Evolutionary conservation across 768 basidiomycete genomes (phyloP), one percentile per base, ranked within the genome.

Genomic region (Lactarius sp.): DNA sequence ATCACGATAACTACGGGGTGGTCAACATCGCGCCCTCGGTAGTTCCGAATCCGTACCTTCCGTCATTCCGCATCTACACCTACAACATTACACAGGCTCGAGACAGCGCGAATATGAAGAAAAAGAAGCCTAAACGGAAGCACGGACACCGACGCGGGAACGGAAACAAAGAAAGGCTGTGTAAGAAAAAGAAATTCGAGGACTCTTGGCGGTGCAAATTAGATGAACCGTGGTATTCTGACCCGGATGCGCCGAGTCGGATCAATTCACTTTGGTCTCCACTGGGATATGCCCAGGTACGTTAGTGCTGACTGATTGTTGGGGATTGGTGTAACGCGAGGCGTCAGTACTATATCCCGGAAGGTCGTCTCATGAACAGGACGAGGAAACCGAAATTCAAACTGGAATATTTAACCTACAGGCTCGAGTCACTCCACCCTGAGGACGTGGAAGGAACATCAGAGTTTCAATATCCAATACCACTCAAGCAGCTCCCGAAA

Each of bases 11-110:
- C 65, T 92, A 87, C 69, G 84, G 83, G 4, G 85, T 90, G 41
- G 81, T 93, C 65, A 93, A 91, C 71, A 88, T 92, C 33, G 81
- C 83, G 41, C 90, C 94, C 5, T 83, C 90, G 39, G 84, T 94
- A 22, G 88, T 94, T 60, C 92, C 93, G n/a, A 92, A 92, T 62
- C 86, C 86, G 18, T 97, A 90, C 75, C 74, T 90, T 53, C 92
- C 94, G 3, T 81, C 86, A 16, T 85, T 94, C 70, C 78, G 93
- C 68, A 79, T 94, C 13, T 95, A 85, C 75, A 78, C 84, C 68
- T 95, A 93, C 79, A 95, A 95, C 72, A 77, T 82, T 27, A 85
- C 86, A 1, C 83, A 76, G 2, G 64, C 62, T 18, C 49, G 49
- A 16, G 47, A 57, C n/a, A 7, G 16, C 2, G 37, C 62, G 10